Base-by-base conservation (phyloP, 2,329 filamentous ascomycete genomes). In the Dactylonectria estremocensis region DNA sequence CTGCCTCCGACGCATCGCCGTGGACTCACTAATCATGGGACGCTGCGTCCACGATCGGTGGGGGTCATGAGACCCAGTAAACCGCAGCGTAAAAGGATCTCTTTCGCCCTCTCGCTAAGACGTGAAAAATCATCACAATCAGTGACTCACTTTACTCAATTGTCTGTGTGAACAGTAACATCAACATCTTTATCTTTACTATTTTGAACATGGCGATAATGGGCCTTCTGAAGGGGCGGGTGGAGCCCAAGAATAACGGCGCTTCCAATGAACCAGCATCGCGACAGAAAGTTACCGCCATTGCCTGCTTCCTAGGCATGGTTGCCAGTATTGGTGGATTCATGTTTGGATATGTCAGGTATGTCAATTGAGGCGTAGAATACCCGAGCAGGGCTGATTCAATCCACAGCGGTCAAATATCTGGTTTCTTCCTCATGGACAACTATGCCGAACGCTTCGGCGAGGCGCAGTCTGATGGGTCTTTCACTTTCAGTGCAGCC, bases 341-440 rank as follows among this genome's bases (percentile, higher is more conserved):
- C 80, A 87, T 89, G 75, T 89, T 89, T 68, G 88, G 88, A 7
- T 88, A 89, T 80, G 80, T 86, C 76, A 84, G 85, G 86, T 88
- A 81, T 45, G 81, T 71, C 31, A 20, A 18, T 16, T 3, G 3
- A n/a, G 20, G 20, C 3, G 24, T 11, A 11, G n/a, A 35, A 13
- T 37, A 11, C 7, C 10, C 3, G 6, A 24, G 5, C n/a, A 28
- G 22, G 13, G 7, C 61, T 57, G 49, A 56, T 40, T 16, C 56
- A 60, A 56, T 31, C 24, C 13, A 11, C 69, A 88, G 86, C 76
- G 88, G 89, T 80, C 88, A 90, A 72, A 88, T 89, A 48, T 88
- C 84, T 5, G 89, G 90, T 60, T 91, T 90, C 79, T 87, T 91
- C 71, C 79, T 84, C 62, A 91, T 91, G 89, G 54, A 78, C 2